These are phyloP conservation scores for Coniella vitis DNA, from an alignment of 2,329 filamentous ascomycete genomes.

Conservation along the genomic window DNA sequence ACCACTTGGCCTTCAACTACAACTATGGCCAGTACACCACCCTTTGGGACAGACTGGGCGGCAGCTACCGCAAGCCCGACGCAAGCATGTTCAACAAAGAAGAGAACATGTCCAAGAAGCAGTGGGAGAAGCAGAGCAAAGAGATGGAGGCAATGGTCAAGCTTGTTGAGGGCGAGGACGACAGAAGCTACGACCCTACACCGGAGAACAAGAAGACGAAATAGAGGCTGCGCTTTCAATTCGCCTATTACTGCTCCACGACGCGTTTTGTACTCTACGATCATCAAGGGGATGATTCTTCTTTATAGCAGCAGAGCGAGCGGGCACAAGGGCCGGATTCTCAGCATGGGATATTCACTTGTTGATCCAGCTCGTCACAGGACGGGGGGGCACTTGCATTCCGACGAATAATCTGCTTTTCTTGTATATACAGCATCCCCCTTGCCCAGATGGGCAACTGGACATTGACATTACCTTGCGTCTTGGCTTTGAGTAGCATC, in stretches of 20 bases:
- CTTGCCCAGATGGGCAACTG: too few relatives aligned
- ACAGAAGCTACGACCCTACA: conserved; percentile 37
- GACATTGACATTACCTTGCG: too few relatives aligned
- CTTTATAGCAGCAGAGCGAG: too few relatives aligned
- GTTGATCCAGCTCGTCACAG: too few relatives aligned
- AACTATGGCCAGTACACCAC: conserved; percentile 96
- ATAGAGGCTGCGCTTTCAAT: conserved; percentile 18
- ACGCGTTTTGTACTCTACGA: background rate
- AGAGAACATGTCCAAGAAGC: conserved; percentile 73
- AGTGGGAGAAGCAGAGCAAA: conserved; percentile 71
- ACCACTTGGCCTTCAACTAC: conserved; percentile 82
- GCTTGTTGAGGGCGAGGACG: conserved; percentile 58
- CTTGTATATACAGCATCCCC: too few relatives aligned
- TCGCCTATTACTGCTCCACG: background rate
- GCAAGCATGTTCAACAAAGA: conserved; percentile 78
- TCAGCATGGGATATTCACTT: too few relatives aligned
- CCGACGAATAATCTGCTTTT: too few relatives aligned
- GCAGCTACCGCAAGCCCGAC: conserved; percentile 81
- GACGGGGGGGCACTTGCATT: too few relatives aligned
- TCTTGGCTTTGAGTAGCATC: too few relatives aligned
- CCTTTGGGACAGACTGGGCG: conserved; percentile 80
- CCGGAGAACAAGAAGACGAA: conserved; percentile 42
- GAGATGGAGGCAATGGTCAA: conserved; percentile 72
- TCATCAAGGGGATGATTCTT: too few relatives aligned
- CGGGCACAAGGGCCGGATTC: too few relatives aligned